Percentiles rank a stretch among this genome's conserved stretches.
phyloP scores from a whole-genome alignment of 257 asterid genomes.

The Lycium ferocissimum region DNA sequence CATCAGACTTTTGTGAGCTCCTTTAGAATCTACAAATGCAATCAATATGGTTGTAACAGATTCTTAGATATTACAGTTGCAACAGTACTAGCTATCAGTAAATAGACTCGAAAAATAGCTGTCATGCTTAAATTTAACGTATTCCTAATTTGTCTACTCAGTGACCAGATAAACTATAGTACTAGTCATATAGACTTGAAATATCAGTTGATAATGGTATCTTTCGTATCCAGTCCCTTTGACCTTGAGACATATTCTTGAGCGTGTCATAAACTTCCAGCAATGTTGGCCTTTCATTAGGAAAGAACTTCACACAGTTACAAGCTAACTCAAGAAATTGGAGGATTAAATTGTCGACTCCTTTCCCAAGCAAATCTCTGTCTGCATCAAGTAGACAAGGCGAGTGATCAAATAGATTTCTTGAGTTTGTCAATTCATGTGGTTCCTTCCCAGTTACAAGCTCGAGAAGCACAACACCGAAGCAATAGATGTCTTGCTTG shows the following conservation, averaged over 20 bases:
- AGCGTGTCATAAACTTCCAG: slow-evolving; percentile 32
- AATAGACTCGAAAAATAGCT: not conserved
- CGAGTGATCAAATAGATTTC: slow-evolving; percentile 26
- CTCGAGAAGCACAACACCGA: slow-evolving; percentile 44
- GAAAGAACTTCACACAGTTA: slow-evolving; percentile 34
- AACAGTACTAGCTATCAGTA: not conserved
- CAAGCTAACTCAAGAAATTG: slow-evolving; percentile 39
- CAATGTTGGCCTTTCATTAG: slow-evolving; percentile 40
- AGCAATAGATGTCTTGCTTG: slow-evolving; percentile 34
- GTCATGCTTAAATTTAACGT: not conserved
- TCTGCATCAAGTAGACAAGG: slow-evolving; percentile 22
- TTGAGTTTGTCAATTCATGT: slow-evolving; percentile 7
- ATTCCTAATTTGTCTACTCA: not conserved
- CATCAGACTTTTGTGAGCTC: not conserved
- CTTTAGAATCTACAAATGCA: not conserved
- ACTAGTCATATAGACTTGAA: slow-evolving; percentile 17
- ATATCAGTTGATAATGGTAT: not conserved
- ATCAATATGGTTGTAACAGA: not conserved
- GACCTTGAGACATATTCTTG: not conserved
- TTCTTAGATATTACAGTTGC: not conserved
- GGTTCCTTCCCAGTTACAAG: slow-evolving; percentile 34
- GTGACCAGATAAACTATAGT: not conserved
- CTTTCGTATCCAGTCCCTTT: not conserved
- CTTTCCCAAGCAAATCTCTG: slow-evolving; percentile 10
- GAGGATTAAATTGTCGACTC: slow-evolving; percentile 30